Evolutionary conservation across 2,329 filamentous ascomycete genomes (phyloP), one percentile per base, ranked within the genome.

Genomic region (Didymella exigua): DNA sequence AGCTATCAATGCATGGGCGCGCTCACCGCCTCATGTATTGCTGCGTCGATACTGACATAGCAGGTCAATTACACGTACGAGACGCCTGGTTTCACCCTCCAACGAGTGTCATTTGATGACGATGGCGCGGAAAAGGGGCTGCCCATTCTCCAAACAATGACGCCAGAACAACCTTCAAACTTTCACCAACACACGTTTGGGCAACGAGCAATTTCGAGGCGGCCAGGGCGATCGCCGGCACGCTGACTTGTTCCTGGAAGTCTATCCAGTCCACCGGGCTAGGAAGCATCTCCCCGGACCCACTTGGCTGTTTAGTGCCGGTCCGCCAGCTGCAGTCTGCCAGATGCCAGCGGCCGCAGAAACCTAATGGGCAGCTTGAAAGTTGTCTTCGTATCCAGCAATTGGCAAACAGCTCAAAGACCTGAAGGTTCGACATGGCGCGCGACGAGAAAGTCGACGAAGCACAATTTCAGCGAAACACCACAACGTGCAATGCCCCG

Each of bases 271-370:
- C 63, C 57, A 68, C 56, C 71, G 72, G 69, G 62, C 64, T 59
- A 62, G 62, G 64, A 66, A 67, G 66, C 63, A 47, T 64, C 65
- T 73, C 71, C 72, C 72, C 72, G 70, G 71, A 72, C 68, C 72
- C 71, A 69, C 68, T 50, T 53, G 30, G 44, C 47, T 36, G 33
- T 33, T 48, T 66, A 62, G 60, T 45, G 29, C 58, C 42, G 62
- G 46, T 47, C 60, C 62, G 59, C 33, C 62, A 62, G 48, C 44
- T 66, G 60, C 60, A 65, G 54, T 52, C 56, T 57, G 49, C 56
- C 46, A 57, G 50, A 47, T 53, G 36, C 24, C 52, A 42, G 34
- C 33, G 40, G 16, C 46, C 16, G 46, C 38, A 55, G 38, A 31
- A 53, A 29, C n/a, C 16, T 33, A 40, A 24, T 29, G 2, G 16